Evolutionary conservation across 2,329 filamentous ascomycete species (phyloP).

Genomic region (Pseudodiploospora longispora): DNA sequence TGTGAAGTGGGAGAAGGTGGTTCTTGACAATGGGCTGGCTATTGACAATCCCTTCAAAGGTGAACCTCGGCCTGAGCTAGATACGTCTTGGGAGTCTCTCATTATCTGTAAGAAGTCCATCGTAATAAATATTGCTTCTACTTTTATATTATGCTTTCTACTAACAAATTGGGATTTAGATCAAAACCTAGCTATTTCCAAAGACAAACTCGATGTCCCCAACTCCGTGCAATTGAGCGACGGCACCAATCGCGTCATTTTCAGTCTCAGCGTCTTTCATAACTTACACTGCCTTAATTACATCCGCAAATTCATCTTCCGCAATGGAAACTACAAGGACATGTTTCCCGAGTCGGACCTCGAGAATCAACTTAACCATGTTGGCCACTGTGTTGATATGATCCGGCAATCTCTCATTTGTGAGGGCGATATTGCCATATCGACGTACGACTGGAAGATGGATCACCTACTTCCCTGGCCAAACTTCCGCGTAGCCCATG

Average conservation of each 20-base stretch:
- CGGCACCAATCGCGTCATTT: not conserved
- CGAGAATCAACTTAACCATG: not conserved
- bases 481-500: not conserved
- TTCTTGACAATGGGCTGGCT: too few species aligned
- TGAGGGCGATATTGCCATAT: not conserved
- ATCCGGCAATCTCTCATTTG: slow-evolving; percentile 2
- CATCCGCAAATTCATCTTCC: not conserved
- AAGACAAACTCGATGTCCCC: not conserved
- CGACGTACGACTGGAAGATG: not conserved
- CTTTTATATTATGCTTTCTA: too few species aligned
- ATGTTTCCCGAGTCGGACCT: not conserved
- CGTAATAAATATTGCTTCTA: too few species aligned
- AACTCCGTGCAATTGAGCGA: not conserved
- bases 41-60: too few species aligned
- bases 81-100: too few species aligned
- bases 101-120: too few species aligned
- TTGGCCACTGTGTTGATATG: slow-evolving; percentile 1
- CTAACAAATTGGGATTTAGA: not conserved
- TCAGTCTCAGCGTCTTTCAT: slow-evolving; percentile 4
- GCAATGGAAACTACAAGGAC: not conserved
- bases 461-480: not conserved
- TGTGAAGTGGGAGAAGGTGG: too few species aligned
- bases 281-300: slow-evolving; percentile 2
- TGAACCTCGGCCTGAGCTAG: too few species aligned
- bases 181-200: not conserved